Conservation (phyloP, 169 alveolate species). For the Ophryocystis elektroscirrha region DNA sequence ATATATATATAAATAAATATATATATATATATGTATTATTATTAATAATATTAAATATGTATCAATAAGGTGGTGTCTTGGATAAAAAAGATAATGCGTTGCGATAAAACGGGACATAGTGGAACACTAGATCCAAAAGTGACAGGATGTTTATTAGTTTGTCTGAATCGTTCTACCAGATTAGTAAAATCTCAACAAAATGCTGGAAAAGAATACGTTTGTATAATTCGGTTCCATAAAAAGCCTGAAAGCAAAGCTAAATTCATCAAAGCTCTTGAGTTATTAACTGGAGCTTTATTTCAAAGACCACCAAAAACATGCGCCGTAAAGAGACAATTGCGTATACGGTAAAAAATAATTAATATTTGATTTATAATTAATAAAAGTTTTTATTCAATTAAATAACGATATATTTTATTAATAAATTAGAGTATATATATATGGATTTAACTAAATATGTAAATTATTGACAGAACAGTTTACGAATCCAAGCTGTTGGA, state of each 20-base stretch:
- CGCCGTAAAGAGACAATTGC: slow-evolving; percentile 96
- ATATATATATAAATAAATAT: too few species aligned
- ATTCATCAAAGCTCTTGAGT: slow-evolving; percentile 60
- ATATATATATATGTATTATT: too few species aligned
- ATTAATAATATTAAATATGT: too few species aligned
- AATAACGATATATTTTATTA: neutral
- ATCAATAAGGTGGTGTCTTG: slow-evolving; percentile 81
- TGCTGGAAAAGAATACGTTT: slow-evolving; percentile 97
- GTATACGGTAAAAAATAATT: slow-evolving; percentile 45
- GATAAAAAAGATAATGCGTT: slow-evolving; percentile 87
- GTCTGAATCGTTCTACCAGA: slow-evolving; percentile 94
- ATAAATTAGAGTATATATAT: neutral
- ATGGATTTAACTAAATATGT: too few species aligned
- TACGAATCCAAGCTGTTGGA: slow-evolving; percentile 87
- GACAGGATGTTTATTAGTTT: slow-evolving; percentile 94
- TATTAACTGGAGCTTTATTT: slow-evolving; percentile 85
- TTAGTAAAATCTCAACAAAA: slow-evolving; percentile 94
- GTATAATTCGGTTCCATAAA: slow-evolving; percentile 79
- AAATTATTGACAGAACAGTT: slow-evolving; percentile 58
- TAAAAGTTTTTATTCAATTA: neutral
- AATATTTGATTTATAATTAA: neutral
- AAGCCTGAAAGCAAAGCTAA: slow-evolving; percentile 49
- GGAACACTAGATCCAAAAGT: slow-evolving; percentile 99
- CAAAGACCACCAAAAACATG: slow-evolving; percentile 97
- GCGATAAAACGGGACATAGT: slow-evolving; percentile 98